These are phyloP conservation scores for Petunia secreta DNA, from an alignment of 257 asterid species.

Conservation along the genomic window DNA sequence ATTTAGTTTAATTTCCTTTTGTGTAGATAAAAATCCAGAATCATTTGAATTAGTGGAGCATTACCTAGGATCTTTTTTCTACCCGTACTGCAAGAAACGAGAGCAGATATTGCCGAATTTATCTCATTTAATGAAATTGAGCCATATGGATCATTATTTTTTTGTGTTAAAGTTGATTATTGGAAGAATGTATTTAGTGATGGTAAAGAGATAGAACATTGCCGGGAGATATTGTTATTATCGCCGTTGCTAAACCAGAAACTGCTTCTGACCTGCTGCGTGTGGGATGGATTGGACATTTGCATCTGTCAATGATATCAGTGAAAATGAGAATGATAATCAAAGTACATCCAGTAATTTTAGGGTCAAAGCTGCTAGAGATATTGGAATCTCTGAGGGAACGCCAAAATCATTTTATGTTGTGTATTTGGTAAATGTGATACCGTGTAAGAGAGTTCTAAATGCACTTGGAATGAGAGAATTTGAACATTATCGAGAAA, in stretches of 20 bases:
- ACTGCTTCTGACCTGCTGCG: slow-evolving; percentile 35
- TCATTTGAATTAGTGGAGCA: slow-evolving; percentile 40
- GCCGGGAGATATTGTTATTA: slow-evolving; percentile 54
- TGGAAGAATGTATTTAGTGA: slow-evolving; percentile 48
- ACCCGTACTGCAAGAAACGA: slow-evolving; percentile 62
- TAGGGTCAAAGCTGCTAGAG: slow-evolving; percentile 33
- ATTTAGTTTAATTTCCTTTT: neutral
- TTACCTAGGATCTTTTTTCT: slow-evolving; percentile 49
- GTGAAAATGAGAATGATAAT: slow-evolving; percentile 31
- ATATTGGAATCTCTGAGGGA: slow-evolving; percentile 24
- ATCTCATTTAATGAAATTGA: slow-evolving; percentile 15
- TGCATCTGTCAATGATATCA: slow-evolving; percentile 45
- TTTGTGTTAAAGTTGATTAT: slow-evolving; percentile 31
- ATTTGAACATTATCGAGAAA: slow-evolving; percentile 39
- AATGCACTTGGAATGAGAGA: slow-evolving; percentile 44
- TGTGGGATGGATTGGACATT: slow-evolving; percentile 34
- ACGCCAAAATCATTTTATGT: slow-evolving; percentile 34
- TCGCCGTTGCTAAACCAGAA: slow-evolving; percentile 43
- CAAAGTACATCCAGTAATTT: slow-evolving; percentile 32
- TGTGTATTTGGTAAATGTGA: slow-evolving; percentile 47
- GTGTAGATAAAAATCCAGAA: slow-evolving; percentile 51
- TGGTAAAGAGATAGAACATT: slow-evolving; percentile 48
- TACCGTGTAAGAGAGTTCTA: slow-evolving; percentile 56
- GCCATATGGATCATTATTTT: neutral
- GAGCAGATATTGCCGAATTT: slow-evolving; percentile 53